Conservation (phyloP, 1,284 basidiomycete genomes). For the Meripilus lineatus region DNA sequence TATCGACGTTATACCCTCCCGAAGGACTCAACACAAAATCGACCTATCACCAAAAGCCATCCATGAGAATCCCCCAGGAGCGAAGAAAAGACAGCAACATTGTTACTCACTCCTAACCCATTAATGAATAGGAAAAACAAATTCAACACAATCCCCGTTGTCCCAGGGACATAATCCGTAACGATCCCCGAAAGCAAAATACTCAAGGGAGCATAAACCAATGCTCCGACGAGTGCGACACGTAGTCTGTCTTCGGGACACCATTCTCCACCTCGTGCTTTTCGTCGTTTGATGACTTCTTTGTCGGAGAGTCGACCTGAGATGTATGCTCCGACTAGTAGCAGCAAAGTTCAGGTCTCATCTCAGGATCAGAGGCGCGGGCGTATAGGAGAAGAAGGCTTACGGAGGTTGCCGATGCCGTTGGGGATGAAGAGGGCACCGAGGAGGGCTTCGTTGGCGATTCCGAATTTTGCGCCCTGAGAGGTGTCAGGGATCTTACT, state of each 20-base stretch:
- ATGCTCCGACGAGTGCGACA: slow-evolving; percentile 38
- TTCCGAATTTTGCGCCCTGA: slow-evolving; percentile 52
- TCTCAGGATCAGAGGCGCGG: not conserved
- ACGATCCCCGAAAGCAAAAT: slow-evolving; percentile 30
- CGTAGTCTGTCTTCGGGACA: slow-evolving; percentile 59
- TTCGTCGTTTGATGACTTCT: slow-evolving; percentile 40
- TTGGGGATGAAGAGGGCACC: slow-evolving; percentile 57
- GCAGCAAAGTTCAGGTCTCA: not conserved
- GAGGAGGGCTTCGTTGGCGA: slow-evolving; percentile 52
- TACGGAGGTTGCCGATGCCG: slow-evolving; percentile 59
- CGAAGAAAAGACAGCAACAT: not conserved
- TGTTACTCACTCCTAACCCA: slow-evolving; percentile 41
- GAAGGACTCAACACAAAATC: slow-evolving; percentile 42
- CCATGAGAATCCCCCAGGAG: slow-evolving; percentile 10
- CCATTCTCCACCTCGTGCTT: slow-evolving; percentile 43
- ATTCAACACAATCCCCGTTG: slow-evolving; percentile 35
- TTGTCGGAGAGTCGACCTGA: slow-evolving; percentile 50
- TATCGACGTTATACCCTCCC: slow-evolving; percentile 52
- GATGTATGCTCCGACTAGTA: slow-evolving; percentile 45
- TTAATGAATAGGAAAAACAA: slow-evolving; percentile 43
- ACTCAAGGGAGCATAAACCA: slow-evolving; percentile 39
- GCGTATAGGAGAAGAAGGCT: slow-evolving; percentile 12
- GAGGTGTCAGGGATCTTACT: slow-evolving; percentile 21
- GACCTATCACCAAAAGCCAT: slow-evolving; percentile 29
- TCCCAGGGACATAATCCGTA: slow-evolving; percentile 35